Conservation (phyloP, 2,329 filamentous ascomycete genomes). For the Neopestalotiopsis clavispora region DNA sequence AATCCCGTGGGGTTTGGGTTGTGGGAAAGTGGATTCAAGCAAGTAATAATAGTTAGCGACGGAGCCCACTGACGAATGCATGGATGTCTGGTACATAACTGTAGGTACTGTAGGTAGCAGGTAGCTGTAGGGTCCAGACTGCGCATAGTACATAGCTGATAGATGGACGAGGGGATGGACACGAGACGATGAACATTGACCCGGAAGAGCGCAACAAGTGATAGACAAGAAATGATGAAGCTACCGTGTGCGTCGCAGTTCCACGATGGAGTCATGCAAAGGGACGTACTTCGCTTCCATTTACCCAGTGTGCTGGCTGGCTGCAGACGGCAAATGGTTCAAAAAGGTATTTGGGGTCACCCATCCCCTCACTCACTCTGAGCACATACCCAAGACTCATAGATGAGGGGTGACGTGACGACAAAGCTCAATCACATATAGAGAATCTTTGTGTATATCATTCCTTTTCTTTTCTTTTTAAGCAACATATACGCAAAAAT, state of each 20-base stretch:
- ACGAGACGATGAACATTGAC: not conserved
- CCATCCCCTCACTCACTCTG: not conserved
- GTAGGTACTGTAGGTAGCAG: not conserved
- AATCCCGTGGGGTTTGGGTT: not conserved
- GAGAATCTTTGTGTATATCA: not conserved
- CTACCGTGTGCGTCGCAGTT: not conserved
- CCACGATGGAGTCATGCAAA: constrained; percentile 1
- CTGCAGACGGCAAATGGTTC: not conserved
- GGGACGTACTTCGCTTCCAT: not conserved
- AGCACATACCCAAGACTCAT: not conserved
- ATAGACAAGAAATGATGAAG: not conserved
- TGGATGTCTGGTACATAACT: not conserved
- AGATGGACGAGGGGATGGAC: not conserved
- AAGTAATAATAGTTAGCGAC: not conserved
- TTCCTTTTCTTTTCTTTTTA: not conserved
- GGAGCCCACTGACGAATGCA: not conserved
- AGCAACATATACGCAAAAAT: constrained; percentile 8
- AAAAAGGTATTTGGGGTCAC: constrained; percentile 2
- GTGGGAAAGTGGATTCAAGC: not conserved
- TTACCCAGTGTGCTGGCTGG: not conserved
- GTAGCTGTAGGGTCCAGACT: too few species aligned
- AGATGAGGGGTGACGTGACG: not conserved
- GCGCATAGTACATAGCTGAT: not conserved
- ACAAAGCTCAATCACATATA: not conserved
- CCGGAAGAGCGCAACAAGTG: too few species aligned